Base-by-base conservation (phyloP, 805 yeast genomes). In the Isabelozyma pseudorhagii region DNA sequence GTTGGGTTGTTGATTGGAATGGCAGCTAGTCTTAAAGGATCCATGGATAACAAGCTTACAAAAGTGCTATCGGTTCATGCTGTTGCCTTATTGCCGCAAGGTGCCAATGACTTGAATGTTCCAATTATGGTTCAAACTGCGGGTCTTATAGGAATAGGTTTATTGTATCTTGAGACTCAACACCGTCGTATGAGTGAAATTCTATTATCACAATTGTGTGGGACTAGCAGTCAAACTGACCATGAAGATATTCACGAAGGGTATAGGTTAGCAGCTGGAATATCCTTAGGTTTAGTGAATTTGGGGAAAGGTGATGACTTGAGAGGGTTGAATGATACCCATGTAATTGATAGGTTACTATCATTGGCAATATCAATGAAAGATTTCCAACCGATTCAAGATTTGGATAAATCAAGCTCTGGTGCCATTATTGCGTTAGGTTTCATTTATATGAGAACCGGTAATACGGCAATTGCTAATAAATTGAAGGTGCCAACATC, bases 11-110 rank as follows among this genome's bases (percentile, higher is more conserved):
- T 94, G 36, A 68, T 94, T 14, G 99, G 99, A 0, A 86, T 93
- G 89, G 83, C 97, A 15, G 97, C 97, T 0, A 89, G 97, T 66
- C 72, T 84, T 50, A 75, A 75, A 55, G 92, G 97, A 2, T 74
- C 92, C 0, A 87, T 87, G 89, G 92, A 94, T 69, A 74, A 84
- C 42, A 91, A 90, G 58, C 71, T 94, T 44, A 90, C 97, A 0
- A 93, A 91, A 61, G 97, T 94, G 0, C 71, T 94, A 40, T 86
- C 96, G 5, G 97, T 94, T 14, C 99, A 94, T 66, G 89, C 94
- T 11, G 91, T 87, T 11, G 97, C 97, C 0, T 69, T 94, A 34
- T 72, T 96, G 27, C 99, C 99, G 0, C 82, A 81, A 10, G 97
- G 97, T 0, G 91, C 97, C 0, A 87, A 86, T 42, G 96, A 91